Evolutionary conservation across 164 flowering plant species (phyloP), one percentile per base, ranked within the genome.

Genomic region (Saururus chinensis): DNA sequence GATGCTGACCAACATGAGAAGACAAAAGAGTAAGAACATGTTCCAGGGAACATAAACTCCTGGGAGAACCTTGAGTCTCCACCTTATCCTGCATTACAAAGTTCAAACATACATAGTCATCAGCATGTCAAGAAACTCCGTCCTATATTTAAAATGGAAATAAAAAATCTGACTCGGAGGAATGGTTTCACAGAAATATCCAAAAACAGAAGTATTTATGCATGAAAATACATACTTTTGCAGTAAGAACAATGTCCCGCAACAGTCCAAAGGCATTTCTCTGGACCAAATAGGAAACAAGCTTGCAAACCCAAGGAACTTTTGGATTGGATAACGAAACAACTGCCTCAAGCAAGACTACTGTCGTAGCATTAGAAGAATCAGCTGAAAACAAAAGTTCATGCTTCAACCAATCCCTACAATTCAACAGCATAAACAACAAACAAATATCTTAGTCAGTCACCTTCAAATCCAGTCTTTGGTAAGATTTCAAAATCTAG

Each of bases 261-360:
- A 85, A 62, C 65, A 84, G 60, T 40, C 74, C 61, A 72, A 77
- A 81, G 21, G 73, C 68, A 66, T 83, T 83, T 68, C 73, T 84
- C 68, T 77, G 76, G 61, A 74, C 62, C 17, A 95, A 75, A 75
- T 84, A 76, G 58, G 72, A 65, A 65, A 80, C 80, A 51, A 75
- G 66, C 62, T 75, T 79, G 76, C 97, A 90, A 66, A 68, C 78
- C 97, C 97, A 87, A 61, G 99, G 95, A 69, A 87, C 87, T 64
- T 71, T 68, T 51, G 81, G 79, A 76, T 87, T 82, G 22, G 80
- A 67, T 75, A 93, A 77, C 59, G 77, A 60, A 52, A 72, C 71
- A 51, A 84, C 78, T 51, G 89, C 74, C 70, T 78, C 88, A 25
- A 90, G 75, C 72, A 93, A 75, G 66, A 81, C 58, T 54, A 68